Percentiles rank a stretch among this genome's conserved stretches.
These are phyloP conservation scores for Tetrapisispora fleetii DNA, from an alignment of 805 yeast species.

Conservation along the genomic window DNA sequence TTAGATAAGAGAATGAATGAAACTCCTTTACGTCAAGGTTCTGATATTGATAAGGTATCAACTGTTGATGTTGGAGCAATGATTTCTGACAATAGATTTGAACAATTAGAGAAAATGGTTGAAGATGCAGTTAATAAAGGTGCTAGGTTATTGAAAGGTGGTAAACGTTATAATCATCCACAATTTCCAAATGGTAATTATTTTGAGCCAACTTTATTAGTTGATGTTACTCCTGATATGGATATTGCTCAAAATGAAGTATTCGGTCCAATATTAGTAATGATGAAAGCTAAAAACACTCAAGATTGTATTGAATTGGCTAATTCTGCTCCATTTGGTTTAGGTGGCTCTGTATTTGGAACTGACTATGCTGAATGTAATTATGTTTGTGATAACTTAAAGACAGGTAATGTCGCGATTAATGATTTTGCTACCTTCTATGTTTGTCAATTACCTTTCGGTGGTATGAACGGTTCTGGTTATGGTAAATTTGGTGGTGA, in stretches of 20 bases:
- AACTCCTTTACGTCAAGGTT: conserved; percentile 57
- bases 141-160: conserved; percentile 77
- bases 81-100: conserved; percentile 71
- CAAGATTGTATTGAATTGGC: conserved; percentile 69
- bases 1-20: conserved; percentile 47
- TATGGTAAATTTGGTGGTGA: conserved; percentile 98
- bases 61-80: conserved; percentile 96
- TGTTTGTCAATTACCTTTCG: conserved; percentile 94
- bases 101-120: conserved; percentile 53
- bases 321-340: conserved; percentile 77
- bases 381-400: conserved; percentile 50
- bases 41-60: conserved; percentile 83
- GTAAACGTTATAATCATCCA: conserved; percentile 72
- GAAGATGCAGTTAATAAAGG: conserved; percentile 68
- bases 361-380: conserved; percentile 46
- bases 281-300: conserved; percentile 60
- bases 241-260: conserved; percentile 80
- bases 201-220: conserved; percentile 80
- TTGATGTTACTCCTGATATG: conserved; percentile 72
- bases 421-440: conserved; percentile 96
- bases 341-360: conserved; percentile 89
- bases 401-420: conserved; percentile 89
- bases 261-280: conserved; percentile 82
- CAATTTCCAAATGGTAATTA: conserved; percentile 93
- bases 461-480: conserved; percentile 88